Conservation (phyloP, 305 asterid species). For the Salvia sclarea region DNA sequence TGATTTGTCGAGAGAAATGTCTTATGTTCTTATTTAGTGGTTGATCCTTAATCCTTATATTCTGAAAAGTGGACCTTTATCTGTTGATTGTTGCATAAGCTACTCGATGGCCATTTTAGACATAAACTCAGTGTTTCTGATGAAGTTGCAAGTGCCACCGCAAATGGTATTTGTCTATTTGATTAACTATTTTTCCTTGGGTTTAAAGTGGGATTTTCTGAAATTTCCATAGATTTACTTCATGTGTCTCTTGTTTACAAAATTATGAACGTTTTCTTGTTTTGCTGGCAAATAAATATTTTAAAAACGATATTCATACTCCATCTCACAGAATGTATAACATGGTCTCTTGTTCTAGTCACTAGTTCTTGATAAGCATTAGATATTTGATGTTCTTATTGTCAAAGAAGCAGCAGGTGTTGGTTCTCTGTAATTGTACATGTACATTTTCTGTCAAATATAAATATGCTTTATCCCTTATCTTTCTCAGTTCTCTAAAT, state of each 20-base stretch:
- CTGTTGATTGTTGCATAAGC: neutral
- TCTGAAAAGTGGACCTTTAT: neutral
- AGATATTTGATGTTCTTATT: slow-evolving; percentile 12
- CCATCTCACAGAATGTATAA: slow-evolving; percentile 1
- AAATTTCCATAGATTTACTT: neutral
- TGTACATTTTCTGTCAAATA: neutral
- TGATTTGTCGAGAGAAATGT: neutral
- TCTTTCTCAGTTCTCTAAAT: slow-evolving; percentile 23
- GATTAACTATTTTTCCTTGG: neutral
- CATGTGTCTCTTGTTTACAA: neutral
- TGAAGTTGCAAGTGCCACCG: neutral
- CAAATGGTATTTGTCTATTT: neutral
- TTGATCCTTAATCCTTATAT: neutral
- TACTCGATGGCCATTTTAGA: neutral
- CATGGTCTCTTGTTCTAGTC: neutral
- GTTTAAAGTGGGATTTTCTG: neutral
- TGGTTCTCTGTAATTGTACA: neutral
- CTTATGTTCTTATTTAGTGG: neutral
- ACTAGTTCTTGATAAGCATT: neutral
- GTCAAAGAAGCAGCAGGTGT: slow-evolving; percentile 13
- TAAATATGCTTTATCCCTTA: neutral
- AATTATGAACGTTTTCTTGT: neutral
- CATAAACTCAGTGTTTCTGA: neutral
- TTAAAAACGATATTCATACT: neutral
- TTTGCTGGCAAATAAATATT: too few relatives aligned